Base-by-base conservation (phyloP, 2,329 filamentous ascomycete genomes). In the Dactylellina leptospora region DNA sequence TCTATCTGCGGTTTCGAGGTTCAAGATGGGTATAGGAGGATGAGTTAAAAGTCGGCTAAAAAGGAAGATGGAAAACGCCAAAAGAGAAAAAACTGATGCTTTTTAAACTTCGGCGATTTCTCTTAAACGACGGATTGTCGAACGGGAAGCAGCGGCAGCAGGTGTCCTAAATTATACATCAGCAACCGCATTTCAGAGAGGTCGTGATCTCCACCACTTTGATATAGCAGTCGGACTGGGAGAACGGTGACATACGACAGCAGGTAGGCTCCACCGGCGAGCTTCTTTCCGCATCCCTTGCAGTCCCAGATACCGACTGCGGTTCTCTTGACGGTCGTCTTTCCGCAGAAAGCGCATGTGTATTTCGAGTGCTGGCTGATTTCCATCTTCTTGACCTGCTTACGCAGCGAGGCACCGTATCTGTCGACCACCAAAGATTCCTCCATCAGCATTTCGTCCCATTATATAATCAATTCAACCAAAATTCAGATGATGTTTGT, bases 311-410 rank as follows among this genome's bases (percentile, higher is more conserved):
- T 97, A 80, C 93, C 93, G 79, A 93, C 91, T 76, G 91, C 88
- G 81, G 92, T 86, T 81, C 93, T 89, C 86, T 92, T 92, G 81
- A 96, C 92, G 79, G 89, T 90, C 82, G 88, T 89, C 90, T 97
- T 97, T 81, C 93, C 93, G 88, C 92, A 96, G 90, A 97, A 99
- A 77, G 93, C 93, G 89, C 93, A 97, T 81, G 89, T 88, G 83
- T 97, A 97, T 83, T 90, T 90, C 85, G 92, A 92, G 87, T 99
- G 95, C 85, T 97, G 95, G 80, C 91, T 91, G 83, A 97, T 91
- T 90, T 97, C 95, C 90, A 97, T 96, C 91, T 97, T 97, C 92
- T 97, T 97, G 82, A 95, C 90, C 83, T 92, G 93, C 88, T 97
- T 97, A 85, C 93, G 92, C 84, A 97, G 92, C 81, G 95, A 97